Evolutionary conservation across 164 flowering plant genomes (phyloP), one percentile per base, ranked within the genome.

Genomic region (Platanus orientalis): DNA sequence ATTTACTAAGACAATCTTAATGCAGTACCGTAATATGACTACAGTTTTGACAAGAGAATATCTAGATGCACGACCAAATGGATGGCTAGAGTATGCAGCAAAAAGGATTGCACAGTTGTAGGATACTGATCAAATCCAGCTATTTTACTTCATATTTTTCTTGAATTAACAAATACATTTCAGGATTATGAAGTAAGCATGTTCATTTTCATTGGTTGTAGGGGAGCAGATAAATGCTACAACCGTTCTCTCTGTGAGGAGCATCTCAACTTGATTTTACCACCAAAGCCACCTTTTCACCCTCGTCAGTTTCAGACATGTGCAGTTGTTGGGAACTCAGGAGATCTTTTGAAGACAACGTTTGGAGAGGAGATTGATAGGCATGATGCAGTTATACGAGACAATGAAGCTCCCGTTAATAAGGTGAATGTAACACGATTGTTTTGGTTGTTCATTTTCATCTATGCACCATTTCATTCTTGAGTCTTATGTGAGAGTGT

Each of bases 21-120:
- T 84, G 81, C 91, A 95, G 99, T 92, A 95, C 60, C 97, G 97
- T 57, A 95, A 95, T 82, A 92, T 92, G 92, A 95, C 97, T 26
- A 91, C 99, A 53, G 89, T 92, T 52, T 78, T 95, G 80, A 92
- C 99, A 34, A 88, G 99, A 78, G 97, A 95, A 60, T 95, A 95
- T 78, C 78, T 95, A 5, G 97, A 92, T 79, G 84, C 78, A 21
- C 89, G 99, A 40, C 99, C 97, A 20, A 89, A 92, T 79, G 99
- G 99, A 44, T 95, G 99, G 97, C 74, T 88, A 48, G 92, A 85
- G 0, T 92, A 95, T 84, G 97, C 97, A 19, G 89, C 99, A 57
- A 80, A 88, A 73, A 84, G 99, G 78, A 95, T 95, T 60, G 97
- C 99, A 29, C 97, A 95, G 69, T 64, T 95, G 99, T 94, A 91